Conservation (phyloP, 805 yeast species). For the Lachancea fermentati region DNA sequence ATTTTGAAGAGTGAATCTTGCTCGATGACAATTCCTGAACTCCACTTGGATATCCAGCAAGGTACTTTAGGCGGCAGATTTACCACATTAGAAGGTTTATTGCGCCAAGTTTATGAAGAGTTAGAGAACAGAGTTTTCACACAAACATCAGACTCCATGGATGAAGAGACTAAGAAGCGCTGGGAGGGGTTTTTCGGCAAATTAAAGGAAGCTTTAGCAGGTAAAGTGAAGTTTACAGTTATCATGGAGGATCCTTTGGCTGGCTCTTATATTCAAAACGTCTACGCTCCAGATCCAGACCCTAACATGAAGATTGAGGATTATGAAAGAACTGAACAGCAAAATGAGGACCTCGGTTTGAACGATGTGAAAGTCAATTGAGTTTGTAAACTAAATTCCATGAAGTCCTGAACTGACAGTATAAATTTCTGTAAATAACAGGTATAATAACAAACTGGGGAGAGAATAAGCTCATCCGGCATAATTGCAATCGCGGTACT, state of each 20-base stretch:
- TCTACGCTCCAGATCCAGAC: constrained; percentile 97
- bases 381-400: constrained; percentile 12
- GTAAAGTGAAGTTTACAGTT: constrained; percentile 76
- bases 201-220: constrained; percentile 73
- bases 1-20: constrained; percentile 93
- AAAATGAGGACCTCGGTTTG: constrained; percentile 89
- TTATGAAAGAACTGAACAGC: constrained; percentile 79
- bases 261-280: constrained; percentile 91
- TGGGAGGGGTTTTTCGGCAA: constrained; percentile 78
- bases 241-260: constrained; percentile 93
- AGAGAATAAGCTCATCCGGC: no score
- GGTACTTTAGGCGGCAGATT: constrained; percentile 98
- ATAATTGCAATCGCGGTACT: no score
- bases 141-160: constrained; percentile 90
- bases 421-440: no score
- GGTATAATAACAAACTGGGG: no score
- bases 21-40: constrained; percentile 78
- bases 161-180: constrained; percentile 61
- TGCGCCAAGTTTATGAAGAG: constrained; percentile 86
- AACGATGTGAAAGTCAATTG: constrained; percentile 34
- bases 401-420: background rate
- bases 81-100: constrained; percentile 92
- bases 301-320: constrained; percentile 94
- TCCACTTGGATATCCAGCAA: constrained; percentile 82
- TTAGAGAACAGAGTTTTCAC: constrained; percentile 78